phyloP scores from a whole-genome alignment of 192 early-diverging fungal genomes.

The Rhizophagus clarus region DNA sequence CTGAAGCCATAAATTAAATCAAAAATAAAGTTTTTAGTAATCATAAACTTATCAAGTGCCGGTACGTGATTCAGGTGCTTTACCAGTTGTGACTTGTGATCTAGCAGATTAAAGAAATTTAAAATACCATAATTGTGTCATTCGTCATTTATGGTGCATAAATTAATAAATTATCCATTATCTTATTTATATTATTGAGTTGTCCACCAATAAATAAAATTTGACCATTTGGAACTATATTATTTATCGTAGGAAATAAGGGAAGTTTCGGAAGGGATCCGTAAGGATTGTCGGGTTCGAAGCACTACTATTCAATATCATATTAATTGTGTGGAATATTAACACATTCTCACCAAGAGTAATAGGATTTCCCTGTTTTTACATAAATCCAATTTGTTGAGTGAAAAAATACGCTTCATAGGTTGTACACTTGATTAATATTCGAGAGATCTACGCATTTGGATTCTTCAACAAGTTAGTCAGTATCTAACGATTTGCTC shows the following conservation, averaged over 20 bases:
- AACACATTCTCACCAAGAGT: not conserved
- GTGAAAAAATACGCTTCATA: no score
- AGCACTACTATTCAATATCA: not conserved
- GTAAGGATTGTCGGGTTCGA: not conserved
- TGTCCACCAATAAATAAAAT: not conserved
- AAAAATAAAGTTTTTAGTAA: not conserved
- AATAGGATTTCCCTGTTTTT: not conserved
- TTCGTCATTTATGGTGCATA: not conserved
- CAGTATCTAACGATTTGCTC: not conserved
- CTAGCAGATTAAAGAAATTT: no score
- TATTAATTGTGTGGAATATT: not conserved
- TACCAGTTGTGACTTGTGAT: no score
- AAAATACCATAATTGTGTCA: not conserved
- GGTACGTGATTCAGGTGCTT: no score
- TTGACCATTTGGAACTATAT: not conserved
- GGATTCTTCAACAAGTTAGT: not conserved
- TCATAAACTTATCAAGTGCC: no score
- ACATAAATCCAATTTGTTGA: not conserved
- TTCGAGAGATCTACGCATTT: not conserved
- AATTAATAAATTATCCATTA: not conserved
- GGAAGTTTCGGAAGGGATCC: not conserved
- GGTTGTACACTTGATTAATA: not conserved
- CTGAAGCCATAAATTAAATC: not conserved
- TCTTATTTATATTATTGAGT: no score
- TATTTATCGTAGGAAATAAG: no score